Evolutionary conservation across 139 green algal genomes (phyloP).

Genomic region (Chlorella sp.): DNA sequence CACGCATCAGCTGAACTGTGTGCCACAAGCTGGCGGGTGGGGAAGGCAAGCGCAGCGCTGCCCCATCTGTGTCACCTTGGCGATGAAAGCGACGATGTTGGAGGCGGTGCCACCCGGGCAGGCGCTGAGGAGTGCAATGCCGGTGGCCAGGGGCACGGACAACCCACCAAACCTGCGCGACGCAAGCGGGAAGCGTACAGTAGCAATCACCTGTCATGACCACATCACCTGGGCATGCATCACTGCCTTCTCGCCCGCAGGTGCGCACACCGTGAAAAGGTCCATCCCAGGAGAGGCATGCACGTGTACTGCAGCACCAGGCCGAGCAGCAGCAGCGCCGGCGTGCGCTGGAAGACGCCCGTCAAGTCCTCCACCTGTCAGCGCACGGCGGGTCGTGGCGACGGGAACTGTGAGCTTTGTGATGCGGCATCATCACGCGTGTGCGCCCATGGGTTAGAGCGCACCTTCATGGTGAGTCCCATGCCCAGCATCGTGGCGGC

Average conservation of each 20-base stretch:
- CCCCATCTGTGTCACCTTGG: slow-evolving; percentile 24
- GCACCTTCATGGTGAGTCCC: slow-evolving; percentile 57
- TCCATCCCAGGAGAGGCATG: slow-evolving; percentile 62
- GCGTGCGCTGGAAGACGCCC: slow-evolving; percentile 26
- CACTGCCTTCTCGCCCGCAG: background rate
- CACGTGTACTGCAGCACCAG: slow-evolving; percentile 68
- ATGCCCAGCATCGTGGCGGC: slow-evolving; percentile 65
- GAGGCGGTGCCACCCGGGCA: slow-evolving; percentile 58
- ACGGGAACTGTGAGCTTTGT: background rate
- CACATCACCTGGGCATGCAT: no score
- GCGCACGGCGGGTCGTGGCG: background rate
- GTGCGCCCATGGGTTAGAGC: slow-evolving; percentile 2
- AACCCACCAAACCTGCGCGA: slow-evolving; percentile 16
- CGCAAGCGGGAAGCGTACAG: no score
- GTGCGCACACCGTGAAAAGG: slow-evolving; percentile 27
- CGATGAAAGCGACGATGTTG: slow-evolving; percentile 75
- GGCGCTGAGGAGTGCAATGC: slow-evolving; percentile 24
- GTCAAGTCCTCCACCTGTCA: slow-evolving; percentile 29
- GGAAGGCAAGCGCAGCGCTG: background rate
- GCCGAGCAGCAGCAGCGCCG: slow-evolving; percentile 47
- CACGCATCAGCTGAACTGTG: no score
- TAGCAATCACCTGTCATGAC: no score
- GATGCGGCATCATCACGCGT: background rate
- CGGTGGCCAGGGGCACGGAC: slow-evolving; percentile 11
- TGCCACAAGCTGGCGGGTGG: no score